phyloP scores from a whole-genome alignment of 805 yeast species.

The Kluyveromyces lactis region DNA sequence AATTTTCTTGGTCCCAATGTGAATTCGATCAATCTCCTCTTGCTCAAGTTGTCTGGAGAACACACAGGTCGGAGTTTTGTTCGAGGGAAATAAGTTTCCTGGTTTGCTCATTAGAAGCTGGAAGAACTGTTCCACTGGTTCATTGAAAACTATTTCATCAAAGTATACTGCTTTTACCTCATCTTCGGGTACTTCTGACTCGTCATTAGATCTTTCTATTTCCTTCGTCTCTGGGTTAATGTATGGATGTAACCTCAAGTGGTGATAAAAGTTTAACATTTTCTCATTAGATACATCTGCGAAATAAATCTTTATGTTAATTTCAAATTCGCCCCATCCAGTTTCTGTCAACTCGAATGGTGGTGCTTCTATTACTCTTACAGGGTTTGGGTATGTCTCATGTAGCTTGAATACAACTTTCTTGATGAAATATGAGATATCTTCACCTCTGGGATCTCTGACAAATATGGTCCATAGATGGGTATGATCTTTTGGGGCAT shows the following conservation, averaged over 20 bases:
- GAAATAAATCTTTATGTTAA: conserved; percentile 78
- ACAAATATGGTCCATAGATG: conserved; percentile 94
- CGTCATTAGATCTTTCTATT: conserved; percentile 16
- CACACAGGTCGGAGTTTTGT: conserved; percentile 30
- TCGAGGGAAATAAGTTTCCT: conserved; percentile 40
- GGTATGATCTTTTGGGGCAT: conserved; percentile 82
- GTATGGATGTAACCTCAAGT: conserved; percentile 87
- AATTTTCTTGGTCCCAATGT: conserved; percentile 37
- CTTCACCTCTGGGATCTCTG: conserved; percentile 70
- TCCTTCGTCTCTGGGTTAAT: conserved; percentile 21
- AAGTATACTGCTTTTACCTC: conserved; percentile 55
- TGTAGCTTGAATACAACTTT: conserved; percentile 91
- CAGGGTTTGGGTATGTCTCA: conserved; percentile 83
- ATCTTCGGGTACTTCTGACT: conserved; percentile 13
- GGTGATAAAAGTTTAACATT: conserved; percentile 78
- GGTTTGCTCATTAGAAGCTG: conserved; percentile 66
- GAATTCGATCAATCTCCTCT: conserved; percentile 54
- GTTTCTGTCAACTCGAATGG: conserved; percentile 95
- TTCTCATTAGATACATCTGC: conserved; percentile 84
- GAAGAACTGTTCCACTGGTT: conserved; percentile 88
- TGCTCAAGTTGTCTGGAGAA: conserved; percentile 49
- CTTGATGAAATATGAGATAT: conserved; percentile 71
- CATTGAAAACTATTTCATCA: conserved; percentile 91
- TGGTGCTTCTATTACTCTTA: conserved; percentile 79
- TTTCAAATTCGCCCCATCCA: conserved; percentile 99